Conservation (phyloP, 1,284 basidiomycete genomes). For the Sanguinoderma infundibulare region DNA sequence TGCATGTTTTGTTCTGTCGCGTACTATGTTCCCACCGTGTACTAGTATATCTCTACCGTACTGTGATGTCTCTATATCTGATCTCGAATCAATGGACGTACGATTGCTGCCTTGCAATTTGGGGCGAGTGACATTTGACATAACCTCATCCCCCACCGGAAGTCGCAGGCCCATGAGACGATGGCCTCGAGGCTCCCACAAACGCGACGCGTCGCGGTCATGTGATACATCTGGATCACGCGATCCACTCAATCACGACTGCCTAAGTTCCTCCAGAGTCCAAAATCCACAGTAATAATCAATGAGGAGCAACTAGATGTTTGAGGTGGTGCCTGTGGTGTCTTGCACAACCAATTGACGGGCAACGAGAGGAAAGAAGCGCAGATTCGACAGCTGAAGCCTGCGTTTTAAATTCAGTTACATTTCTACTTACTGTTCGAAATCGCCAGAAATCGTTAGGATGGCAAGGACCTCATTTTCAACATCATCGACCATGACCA, state of each 20-base stretch:
- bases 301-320: too few species aligned
- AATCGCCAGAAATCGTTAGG: background rate
- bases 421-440: background rate
- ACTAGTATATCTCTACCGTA: constrained; percentile 24
- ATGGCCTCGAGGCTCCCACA: too few species aligned
- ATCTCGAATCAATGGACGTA: constrained; percentile 17
- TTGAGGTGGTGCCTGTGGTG: too few species aligned
- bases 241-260: too few species aligned
- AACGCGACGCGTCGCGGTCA: constrained; percentile 22
- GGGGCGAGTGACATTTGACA: background rate
- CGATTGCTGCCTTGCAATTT: background rate
- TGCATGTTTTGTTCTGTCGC: constrained; percentile 6
- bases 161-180: too few species aligned
- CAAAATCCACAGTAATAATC: too few species aligned
- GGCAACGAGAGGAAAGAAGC: too few species aligned
- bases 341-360: too few species aligned
- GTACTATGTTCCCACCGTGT: constrained; percentile 21
- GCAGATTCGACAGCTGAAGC: too few species aligned
- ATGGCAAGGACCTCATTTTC: background rate
- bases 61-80: constrained; percentile 21
- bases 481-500: background rate
- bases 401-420: background rate
- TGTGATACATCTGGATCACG: too few species aligned
- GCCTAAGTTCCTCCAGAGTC: too few species aligned
- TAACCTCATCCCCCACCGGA: too few species aligned